These are phyloP conservation scores for Hypholoma sublateritium DNA, from an alignment of 768 basidiomycete genomes.

Conservation along the genomic window DNA sequence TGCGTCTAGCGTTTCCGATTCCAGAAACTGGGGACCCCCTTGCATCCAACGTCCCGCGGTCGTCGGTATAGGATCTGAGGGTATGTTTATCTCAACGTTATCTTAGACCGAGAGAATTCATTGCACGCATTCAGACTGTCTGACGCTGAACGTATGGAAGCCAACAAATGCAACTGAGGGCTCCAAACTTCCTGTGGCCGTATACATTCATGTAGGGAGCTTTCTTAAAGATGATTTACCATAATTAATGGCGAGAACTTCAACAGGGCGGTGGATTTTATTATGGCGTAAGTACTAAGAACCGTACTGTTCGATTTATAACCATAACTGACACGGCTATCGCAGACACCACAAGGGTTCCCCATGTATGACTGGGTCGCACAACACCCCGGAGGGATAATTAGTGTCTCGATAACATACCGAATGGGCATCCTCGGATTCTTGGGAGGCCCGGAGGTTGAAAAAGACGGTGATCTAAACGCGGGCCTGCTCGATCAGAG, in stretches of 20 bases:
- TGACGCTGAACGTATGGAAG: constrained; percentile 56
- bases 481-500: constrained; percentile 46
- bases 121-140: constrained; percentile 46
- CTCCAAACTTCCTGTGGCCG: constrained; percentile 35
- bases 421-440: constrained; percentile 46
- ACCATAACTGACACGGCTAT: not conserved
- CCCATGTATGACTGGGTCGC: constrained; percentile 49
- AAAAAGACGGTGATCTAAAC: constrained; percentile 35
- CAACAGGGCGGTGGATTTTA: constrained; percentile 42
- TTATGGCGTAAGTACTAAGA: constrained; percentile 21
- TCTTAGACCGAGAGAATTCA: not conserved
- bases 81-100: constrained; percentile 16
- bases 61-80: constrained; percentile 45
- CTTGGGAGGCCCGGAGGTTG: constrained; percentile 31
- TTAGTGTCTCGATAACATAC: constrained; percentile 36
- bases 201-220: constrained; percentile 28
- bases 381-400: constrained; percentile 34
- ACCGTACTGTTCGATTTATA: not conserved
- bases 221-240: not conserved
- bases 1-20: constrained; percentile 33
- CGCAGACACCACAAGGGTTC: constrained; percentile 45
- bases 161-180: constrained; percentile 34
- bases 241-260: not conserved
- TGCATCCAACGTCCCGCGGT: constrained; percentile 48
- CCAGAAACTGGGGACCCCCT: constrained; percentile 42